Conservation (phyloP, 2,329 filamentous ascomycete species). For the Hypoxylon sp. region DNA sequence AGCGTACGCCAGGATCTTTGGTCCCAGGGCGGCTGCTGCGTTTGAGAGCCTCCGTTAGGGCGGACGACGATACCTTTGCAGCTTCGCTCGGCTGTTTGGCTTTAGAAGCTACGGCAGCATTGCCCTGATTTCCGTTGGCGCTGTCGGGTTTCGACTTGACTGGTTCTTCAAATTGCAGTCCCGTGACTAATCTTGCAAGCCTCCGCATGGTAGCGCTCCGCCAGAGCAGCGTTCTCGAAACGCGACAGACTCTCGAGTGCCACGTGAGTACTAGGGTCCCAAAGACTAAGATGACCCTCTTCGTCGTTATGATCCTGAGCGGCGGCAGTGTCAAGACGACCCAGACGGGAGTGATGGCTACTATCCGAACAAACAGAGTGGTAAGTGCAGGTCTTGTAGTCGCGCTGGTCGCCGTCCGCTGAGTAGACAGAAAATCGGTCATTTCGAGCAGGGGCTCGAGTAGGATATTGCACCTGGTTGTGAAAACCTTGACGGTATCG, state of each 20-base stretch:
- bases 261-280: conserved; percentile 90
- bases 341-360: conserved; percentile 92
- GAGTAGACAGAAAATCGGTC: conserved; percentile 93
- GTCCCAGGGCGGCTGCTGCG: conserved; percentile 56
- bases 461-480: conserved; percentile 89
- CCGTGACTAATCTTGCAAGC: conserved; percentile 79
- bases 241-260: conserved; percentile 88
- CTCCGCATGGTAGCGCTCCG: conserved; percentile 81
- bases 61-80: conserved; percentile 49
- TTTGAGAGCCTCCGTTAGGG: conserved; percentile 52
- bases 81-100: conserved; percentile 55
- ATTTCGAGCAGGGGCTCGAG: conserved; percentile 89
- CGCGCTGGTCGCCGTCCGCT: conserved; percentile 88
- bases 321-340: conserved; percentile 84
- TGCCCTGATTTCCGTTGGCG: conserved; percentile 46
- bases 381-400: conserved; percentile 92
- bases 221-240: conserved; percentile 91
- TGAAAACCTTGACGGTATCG: conserved; percentile 90
- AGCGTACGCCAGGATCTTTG: conserved; percentile 85
- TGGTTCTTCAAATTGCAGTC: conserved; percentile 77
- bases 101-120: conserved; percentile 34
- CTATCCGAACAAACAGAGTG: conserved; percentile 86
- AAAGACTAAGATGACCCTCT: conserved; percentile 83
- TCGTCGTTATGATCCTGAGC: conserved; percentile 85
- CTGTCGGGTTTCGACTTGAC: conserved; percentile 48